Conservation (phyloP, 257 asterid species). For the Osmanthus fragrans region DNA sequence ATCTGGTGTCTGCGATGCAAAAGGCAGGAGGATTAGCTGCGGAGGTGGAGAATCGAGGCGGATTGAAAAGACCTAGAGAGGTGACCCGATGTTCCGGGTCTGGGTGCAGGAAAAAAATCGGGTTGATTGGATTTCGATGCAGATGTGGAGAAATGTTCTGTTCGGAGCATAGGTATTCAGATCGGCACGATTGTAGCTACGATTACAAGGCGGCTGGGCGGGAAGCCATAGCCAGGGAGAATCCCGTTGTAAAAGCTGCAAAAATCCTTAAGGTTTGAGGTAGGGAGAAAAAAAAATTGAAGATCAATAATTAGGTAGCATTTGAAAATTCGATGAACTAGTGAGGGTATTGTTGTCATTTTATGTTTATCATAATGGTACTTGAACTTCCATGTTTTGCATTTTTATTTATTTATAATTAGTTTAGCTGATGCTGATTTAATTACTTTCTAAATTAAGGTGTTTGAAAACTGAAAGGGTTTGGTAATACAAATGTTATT, state of each 20-base stretch:
- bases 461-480: not conserved
- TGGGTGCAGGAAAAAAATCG: conserved; percentile 66
- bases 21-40: not conserved
- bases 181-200: conserved; percentile 72
- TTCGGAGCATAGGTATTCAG: conserved; percentile 70
- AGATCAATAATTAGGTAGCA: conserved; percentile 8
- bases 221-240: conserved; percentile 70
- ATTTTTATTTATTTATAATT: not conserved
- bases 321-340: conserved; percentile 38
- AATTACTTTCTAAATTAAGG: not conserved
- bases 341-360: conserved; percentile 48
- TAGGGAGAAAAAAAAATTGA: not conserved
- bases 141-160: conserved; percentile 74
- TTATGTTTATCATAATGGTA: conserved; percentile 22
- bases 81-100: conserved; percentile 60
- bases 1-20: conserved; percentile 26
- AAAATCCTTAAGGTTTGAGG: conserved; percentile 68
- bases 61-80: conserved; percentile 64
- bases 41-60: conserved; percentile 20
- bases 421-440: not conserved
- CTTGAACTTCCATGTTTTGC: conserved; percentile 21
- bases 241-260: conserved; percentile 79
- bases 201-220: conserved; percentile 83
- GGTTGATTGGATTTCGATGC: conserved; percentile 73
- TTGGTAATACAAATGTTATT: not conserved